Conservation (phyloP, 2,329 filamentous ascomycete species). For the Calonectria pteridis region DNA sequence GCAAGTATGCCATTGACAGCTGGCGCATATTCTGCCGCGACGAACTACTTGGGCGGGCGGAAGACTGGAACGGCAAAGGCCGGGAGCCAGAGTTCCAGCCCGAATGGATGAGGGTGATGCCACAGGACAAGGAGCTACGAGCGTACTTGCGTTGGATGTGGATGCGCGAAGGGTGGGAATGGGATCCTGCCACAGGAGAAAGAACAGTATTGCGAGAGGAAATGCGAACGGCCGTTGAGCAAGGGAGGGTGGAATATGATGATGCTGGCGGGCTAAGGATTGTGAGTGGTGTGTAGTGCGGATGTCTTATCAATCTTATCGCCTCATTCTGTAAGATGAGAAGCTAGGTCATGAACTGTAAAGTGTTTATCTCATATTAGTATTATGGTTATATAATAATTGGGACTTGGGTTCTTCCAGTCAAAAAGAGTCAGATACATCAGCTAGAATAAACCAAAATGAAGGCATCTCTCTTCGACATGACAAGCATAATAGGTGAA, state of each 20-base stretch:
- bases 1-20: conserved; percentile 86
- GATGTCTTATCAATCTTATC: background rate
- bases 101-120: conserved; percentile 90
- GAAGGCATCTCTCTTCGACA: background rate
- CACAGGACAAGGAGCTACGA: conserved; percentile 88
- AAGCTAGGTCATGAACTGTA: background rate
- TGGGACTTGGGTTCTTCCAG: background rate
- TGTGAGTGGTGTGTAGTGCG: conserved; percentile 36
- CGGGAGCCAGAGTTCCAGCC: conserved; percentile 73
- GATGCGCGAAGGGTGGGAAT: conserved; percentile 86
- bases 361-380: background rate
- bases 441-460: background rate
- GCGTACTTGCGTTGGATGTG: conserved; percentile 93
- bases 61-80: conserved; percentile 74
- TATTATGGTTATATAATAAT: background rate
- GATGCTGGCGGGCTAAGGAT: conserved; percentile 62
- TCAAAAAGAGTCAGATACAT: background rate
- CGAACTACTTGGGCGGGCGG: conserved; percentile 73
- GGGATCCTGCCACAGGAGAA: conserved; percentile 80
- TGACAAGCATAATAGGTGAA: background rate
- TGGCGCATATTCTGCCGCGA: conserved; percentile 97
- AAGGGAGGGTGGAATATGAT: conserved; percentile 69
- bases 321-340: background rate
- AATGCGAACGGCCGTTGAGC: conserved; percentile 68
- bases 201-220: conserved; percentile 64